Evolutionary conservation across 306 rosid species (phyloP).

Genomic region (Sphenostylis stenocarpa): DNA sequence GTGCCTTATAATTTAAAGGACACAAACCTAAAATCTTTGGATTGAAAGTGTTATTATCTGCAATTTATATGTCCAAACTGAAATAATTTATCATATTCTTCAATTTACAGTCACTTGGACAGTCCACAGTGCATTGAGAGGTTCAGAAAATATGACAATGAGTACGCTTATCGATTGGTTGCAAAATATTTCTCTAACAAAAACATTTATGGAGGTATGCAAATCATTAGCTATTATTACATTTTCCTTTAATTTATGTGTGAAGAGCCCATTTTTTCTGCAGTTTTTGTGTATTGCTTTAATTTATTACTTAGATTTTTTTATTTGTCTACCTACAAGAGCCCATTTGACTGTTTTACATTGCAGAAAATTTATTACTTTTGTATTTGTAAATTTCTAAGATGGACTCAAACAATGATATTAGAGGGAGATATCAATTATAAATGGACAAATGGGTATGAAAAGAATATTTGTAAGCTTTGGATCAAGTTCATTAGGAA

Average conservation of each 20-base stretch:
- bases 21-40: background rate
- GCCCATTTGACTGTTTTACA: background rate
- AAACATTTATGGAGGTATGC: slow-evolving; percentile 43
- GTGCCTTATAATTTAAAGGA: slow-evolving; percentile 13
- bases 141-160: slow-evolving; percentile 45
- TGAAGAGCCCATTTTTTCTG: background rate
- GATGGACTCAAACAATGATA: background rate
- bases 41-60: slow-evolving; percentile 11
- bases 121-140: slow-evolving; percentile 43
- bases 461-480: background rate
- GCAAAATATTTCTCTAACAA: slow-evolving; percentile 52
- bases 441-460: background rate
- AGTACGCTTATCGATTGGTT: slow-evolving; percentile 40
- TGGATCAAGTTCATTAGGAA: background rate
- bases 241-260: slow-evolving; percentile 16
- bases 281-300: background rate
- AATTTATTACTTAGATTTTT: background rate
- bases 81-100: slow-evolving; percentile 24
- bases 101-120: slow-evolving; percentile 47
- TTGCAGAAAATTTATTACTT: background rate
- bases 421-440: background rate
- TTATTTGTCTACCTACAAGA: background rate
- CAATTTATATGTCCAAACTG: background rate
- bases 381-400: background rate
- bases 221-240: slow-evolving; percentile 14